Conservation (phyloP, 2,329 filamentous ascomycete species). For the Neonectria hederae region DNA sequence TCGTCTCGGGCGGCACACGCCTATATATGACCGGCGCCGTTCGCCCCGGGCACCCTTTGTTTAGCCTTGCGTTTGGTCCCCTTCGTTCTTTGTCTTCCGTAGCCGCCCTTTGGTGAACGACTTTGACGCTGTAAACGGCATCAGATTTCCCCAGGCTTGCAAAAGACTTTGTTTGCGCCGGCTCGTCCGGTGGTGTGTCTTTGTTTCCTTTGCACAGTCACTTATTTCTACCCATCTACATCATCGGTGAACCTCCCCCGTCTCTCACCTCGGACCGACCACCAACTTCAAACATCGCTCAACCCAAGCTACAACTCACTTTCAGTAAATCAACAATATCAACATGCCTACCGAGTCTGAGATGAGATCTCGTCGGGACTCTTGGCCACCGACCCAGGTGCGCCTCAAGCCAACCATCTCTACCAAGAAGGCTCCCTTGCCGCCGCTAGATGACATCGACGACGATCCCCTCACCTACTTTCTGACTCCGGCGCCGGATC, state of each 20-base stretch:
- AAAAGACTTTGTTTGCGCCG: constrained; percentile 31
- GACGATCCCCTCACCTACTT: constrained; percentile 66
- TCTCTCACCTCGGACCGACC: background rate
- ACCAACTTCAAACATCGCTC: constrained; percentile 11
- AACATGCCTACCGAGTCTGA: constrained; percentile 50
- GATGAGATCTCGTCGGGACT: constrained; percentile 53
- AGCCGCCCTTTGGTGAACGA: constrained; percentile 38
- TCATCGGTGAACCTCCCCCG: background rate
- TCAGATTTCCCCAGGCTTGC: constrained; percentile 33
- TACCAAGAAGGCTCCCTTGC: constrained; percentile 51
- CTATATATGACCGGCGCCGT: constrained; percentile 35
- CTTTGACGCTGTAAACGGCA: constrained; percentile 33
- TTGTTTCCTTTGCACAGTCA: constrained; percentile 27
- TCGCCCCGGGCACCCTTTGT: constrained; percentile 16
- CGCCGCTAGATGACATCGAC: constrained; percentile 59
- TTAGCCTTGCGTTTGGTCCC: constrained; percentile 27
- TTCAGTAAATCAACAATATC: background rate
- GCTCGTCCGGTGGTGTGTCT: constrained; percentile 33
- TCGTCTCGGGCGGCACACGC: constrained; percentile 18
- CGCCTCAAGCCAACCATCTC: constrained; percentile 55
- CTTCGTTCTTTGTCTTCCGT: constrained; percentile 23
- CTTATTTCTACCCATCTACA: constrained; percentile 25
- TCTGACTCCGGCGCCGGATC: constrained; percentile 58
- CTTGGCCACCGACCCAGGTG: constrained; percentile 63
- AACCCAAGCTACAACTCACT: background rate